Evolutionary conservation across 2,329 filamentous ascomycete genomes (phyloP).

Genomic region (Ophiostoma australiae): DNA sequence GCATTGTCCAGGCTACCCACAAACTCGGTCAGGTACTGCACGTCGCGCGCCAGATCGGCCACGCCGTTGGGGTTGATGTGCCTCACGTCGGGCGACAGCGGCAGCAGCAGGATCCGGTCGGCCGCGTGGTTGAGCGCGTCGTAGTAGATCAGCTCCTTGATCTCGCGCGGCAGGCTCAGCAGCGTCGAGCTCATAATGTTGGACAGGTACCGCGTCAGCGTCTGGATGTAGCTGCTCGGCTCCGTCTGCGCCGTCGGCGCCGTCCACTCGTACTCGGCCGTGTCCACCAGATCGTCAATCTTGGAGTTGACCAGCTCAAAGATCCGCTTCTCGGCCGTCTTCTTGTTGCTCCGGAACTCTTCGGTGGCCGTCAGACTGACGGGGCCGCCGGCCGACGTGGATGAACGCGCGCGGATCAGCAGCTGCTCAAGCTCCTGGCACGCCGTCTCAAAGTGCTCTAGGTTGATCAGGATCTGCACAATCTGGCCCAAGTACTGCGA

Average conservation of each 20-base stretch:
- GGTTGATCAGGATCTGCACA: slow-evolving; percentile 94
- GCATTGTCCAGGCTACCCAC: slow-evolving; percentile 79
- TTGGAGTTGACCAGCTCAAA: slow-evolving; percentile 98
- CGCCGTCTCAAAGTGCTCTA: slow-evolving; percentile 93
- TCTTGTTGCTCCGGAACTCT: slow-evolving; percentile 83
- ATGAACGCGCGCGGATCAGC: slow-evolving; percentile 77
- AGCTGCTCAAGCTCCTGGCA: slow-evolving; percentile 85
- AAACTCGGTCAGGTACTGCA: slow-evolving; percentile 77
- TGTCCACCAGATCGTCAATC: slow-evolving; percentile 95
- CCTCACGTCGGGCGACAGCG: slow-evolving; percentile 71
- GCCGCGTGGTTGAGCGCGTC: slow-evolving; percentile 89
- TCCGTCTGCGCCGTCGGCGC: slow-evolving; percentile 58
- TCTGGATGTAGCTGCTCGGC: slow-evolving; percentile 92
- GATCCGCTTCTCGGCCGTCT: slow-evolving; percentile 93
- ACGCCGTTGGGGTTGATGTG: slow-evolving; percentile 86
- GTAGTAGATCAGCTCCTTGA: slow-evolving; percentile 97
- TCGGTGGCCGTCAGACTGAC: slow-evolving; percentile 78
- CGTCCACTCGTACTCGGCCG: slow-evolving; percentile 91
- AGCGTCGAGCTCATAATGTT: slow-evolving; percentile 97
- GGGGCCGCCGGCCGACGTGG: slow-evolving; percentile 72
- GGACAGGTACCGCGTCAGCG: slow-evolving; percentile 82
- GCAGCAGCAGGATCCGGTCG: slow-evolving; percentile 74
- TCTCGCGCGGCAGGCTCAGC: slow-evolving; percentile 85
- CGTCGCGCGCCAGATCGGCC: slow-evolving; percentile 72
- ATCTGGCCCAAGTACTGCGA: slow-evolving; percentile 97